These are phyloP conservation scores for Scytalidium sp. DNA, from an alignment of 2,329 filamentous ascomycete genomes.

Conservation along the genomic window DNA sequence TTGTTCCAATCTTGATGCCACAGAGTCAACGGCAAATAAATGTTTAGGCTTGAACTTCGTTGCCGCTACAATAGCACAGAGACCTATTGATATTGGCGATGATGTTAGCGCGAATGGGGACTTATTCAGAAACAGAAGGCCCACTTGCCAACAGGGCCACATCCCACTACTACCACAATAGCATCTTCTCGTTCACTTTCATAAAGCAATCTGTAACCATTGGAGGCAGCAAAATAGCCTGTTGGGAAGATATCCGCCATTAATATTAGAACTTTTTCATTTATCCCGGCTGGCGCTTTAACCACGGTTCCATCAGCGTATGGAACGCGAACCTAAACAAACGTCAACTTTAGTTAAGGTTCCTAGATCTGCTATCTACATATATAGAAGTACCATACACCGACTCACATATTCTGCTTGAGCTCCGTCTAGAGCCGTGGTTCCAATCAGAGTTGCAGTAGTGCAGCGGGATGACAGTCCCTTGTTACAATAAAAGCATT, in stretches of 20 bases:
- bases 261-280: constrained; percentile 72
- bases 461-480: constrained; percentile 77
- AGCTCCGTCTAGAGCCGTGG: constrained; percentile 65
- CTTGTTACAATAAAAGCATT: constrained; percentile 84
- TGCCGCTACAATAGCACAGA: constrained; percentile 78
- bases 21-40: constrained; percentile 75
- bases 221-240: constrained; percentile 78
- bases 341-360: too few relatives aligned
- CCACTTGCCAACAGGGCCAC: constrained; percentile 80
- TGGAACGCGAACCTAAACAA: constrained; percentile 74
- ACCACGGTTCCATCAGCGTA: constrained; percentile 76
- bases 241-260: constrained; percentile 95
- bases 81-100: too few relatives aligned
- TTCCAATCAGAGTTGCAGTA: constrained; percentile 69
- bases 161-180: constrained; percentile 78
- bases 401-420: constrained; percentile 87
- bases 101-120: too few relatives aligned
- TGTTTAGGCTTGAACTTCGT: constrained; percentile 71
- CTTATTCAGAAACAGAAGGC: too few relatives aligned
- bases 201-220: constrained; percentile 64
- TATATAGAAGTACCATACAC: too few relatives aligned
- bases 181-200: constrained; percentile 57
- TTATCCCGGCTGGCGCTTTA: constrained; percentile 68
- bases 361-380: too few relatives aligned
- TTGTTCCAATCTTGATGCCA: constrained; percentile 70